Evolutionary conservation across 2,329 filamentous ascomycete genomes (phyloP), one percentile per base, ranked within the genome.

Genomic region (Alternaria triticina): DNA sequence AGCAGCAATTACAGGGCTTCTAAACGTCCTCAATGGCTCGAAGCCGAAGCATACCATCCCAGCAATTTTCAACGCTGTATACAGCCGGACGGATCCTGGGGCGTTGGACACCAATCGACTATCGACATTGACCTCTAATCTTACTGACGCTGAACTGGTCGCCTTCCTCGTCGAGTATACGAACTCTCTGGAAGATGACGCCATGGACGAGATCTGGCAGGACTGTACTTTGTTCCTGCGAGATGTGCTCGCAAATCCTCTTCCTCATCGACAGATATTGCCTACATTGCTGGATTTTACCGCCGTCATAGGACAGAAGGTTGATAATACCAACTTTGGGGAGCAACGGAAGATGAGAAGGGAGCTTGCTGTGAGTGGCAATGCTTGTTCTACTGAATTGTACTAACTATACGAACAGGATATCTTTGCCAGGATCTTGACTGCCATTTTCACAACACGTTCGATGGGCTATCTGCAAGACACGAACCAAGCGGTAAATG

Each of bases 181-280:
- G 0, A 88, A 88, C 28, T 96, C 94, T 0, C 85, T 98, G 12
- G 96, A 99, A 74, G 96, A 99, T 73, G 96, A 99, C 82, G 92
- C 96, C 15, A 95, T 97, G 87, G 96, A 99, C 73, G 96, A 99
- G 80, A 97, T 99, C 52, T 99, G 96, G 96, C 86, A 90, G 44
- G 95, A 99, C 77, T 99, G 95, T 78, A 93, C 94, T 73, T 88
- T 91, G 0, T 99, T 99, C 79, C 80, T 98, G 64, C 91, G 90
- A 67, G 96, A 99, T 76, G 87, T 99, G 27, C 85, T 99, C 27
- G 89, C 91, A 23, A 99, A 99, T 74, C 96, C 96, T 1, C 93
- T 99, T 74, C 96, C 96, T 3, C 95, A 99, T 81, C 87, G 96
- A 59, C 94, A 97, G 75, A 95, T 94, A 8, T 81, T 99, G 43